Base-by-base conservation (phyloP, 345 rosid genomes). In the Lagerstroemia speciosa region DNA sequence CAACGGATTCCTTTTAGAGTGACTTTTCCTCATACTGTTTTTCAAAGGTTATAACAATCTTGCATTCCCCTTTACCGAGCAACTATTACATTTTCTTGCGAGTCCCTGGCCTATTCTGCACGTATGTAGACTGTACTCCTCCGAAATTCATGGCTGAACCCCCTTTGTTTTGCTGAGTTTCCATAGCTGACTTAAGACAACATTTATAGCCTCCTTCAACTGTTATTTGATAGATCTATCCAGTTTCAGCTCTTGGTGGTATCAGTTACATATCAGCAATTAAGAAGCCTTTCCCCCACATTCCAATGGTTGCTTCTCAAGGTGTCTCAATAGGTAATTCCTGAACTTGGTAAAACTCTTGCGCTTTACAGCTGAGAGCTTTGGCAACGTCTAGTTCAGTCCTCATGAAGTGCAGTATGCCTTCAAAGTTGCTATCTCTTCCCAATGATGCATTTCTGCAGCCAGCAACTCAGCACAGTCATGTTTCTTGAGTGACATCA, bases 291-390 rank as follows among this genome's bases (percentile, higher is more conserved):
- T 86, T 86, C 64, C 60, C 78, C 71, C 76, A 80, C 82, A 84
- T 84, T 69, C 78, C 83, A 58, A 76, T 86, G 84, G 77, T 84
- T 74, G 91, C 86, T 70, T 84, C 88, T 66, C 86, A 86, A 74
- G 91, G 88, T 79, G 72, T 86, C 69, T 76, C 66, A 26, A 65
- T 80, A 82, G 90, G 90, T 58, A 58, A 58, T 27, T 57, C 24
- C 33, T 9, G 32, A 57, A 26, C 17, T 57, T 8, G 24, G n/a
- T 11, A 26, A 29, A 57, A 29, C 62, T 29, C 5, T 26, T n/a
- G 30, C 6, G n/a, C 60, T 22, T 53, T 20, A 26, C n/a, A 53
- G 60, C n/a, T n/a, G 11, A 9, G 27, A 29, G 62, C 6, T 57
- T 6, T 50, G 20, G 33, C 32, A 57, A 11, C 12, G 2, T 57